A percentile compares a stretch with the other conserved stretches of the same genome.
Evolutionary conservation across 2,329 filamentous ascomycete genomes (phyloP).

Genomic region (Xylariaceae sp.): DNA sequence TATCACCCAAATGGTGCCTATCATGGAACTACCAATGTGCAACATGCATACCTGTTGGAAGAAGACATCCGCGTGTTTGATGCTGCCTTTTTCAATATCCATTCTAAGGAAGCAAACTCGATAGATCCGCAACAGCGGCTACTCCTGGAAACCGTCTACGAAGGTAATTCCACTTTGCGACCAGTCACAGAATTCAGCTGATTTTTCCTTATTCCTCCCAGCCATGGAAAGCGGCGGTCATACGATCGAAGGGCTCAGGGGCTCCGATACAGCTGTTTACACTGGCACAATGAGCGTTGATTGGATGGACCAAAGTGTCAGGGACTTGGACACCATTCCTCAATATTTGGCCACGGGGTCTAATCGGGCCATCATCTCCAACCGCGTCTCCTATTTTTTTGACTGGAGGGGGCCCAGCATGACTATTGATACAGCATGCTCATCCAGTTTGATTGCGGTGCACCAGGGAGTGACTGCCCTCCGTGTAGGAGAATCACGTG

Average conservation of each 20-base stretch:
- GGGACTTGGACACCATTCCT: slow-evolving; percentile 20
- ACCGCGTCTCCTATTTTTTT: slow-evolving; percentile 16
- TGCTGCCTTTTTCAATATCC: slow-evolving; percentile 12
- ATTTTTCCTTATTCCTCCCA: no score
- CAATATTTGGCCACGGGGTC: slow-evolving; percentile 34
- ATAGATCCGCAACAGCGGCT: no score
- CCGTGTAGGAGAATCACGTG: slow-evolving; percentile 34
- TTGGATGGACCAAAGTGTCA: slow-evolving; percentile 9
- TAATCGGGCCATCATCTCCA: slow-evolving; percentile 32
- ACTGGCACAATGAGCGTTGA: slow-evolving; percentile 16
- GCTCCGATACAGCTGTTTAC: slow-evolving; percentile 12
- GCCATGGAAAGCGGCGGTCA: slow-evolving; percentile 5
- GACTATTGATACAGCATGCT: slow-evolving; percentile 19
- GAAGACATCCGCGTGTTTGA: slow-evolving; percentile 3
- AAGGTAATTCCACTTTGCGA: neutral
- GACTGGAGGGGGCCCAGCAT: slow-evolving; percentile 18
- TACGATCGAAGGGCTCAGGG: neutral
- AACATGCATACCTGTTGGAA: slow-evolving; percentile 1
- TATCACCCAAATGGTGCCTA: slow-evolving; percentile 45
- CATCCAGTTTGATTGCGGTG: slow-evolving; percentile 39
- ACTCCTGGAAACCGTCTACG: slow-evolving; percentile 12
- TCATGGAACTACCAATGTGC: slow-evolving; percentile 35
- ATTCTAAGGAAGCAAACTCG: slow-evolving; percentile 31
- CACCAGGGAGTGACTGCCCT: slow-evolving; percentile 42
- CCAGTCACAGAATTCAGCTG: no score